These are phyloP conservation scores for Phytophthora lateralis DNA, from an alignment of 352 stramenopile species.

Conservation along the genomic window DNA sequence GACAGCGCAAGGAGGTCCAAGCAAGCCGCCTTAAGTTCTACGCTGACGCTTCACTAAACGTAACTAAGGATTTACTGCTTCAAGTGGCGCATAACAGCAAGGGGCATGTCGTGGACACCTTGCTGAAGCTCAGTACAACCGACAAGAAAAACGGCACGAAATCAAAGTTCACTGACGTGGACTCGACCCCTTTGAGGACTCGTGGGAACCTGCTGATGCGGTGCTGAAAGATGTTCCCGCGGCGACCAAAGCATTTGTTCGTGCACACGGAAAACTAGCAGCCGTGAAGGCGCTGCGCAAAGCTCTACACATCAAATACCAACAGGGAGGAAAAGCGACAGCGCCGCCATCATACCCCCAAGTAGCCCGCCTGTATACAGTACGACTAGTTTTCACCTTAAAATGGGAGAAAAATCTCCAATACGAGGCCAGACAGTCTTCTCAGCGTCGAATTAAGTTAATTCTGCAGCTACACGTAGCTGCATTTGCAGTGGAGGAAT, in stretches of 20 bases:
- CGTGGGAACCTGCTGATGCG: too few species aligned
- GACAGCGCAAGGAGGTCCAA: constrained; percentile 12
- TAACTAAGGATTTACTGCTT: constrained; percentile 18
- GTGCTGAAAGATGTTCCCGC: too few species aligned
- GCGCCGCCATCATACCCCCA: background rate
- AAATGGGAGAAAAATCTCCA: background rate
- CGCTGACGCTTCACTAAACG: constrained; percentile 10
- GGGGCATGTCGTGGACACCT: constrained; percentile 18
- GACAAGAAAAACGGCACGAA: too few species aligned
- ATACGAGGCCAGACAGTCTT: constrained; percentile 21
- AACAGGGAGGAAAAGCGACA: background rate
- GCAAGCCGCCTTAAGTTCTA: constrained; percentile 24
- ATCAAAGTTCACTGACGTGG: too few species aligned
- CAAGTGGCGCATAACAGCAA: constrained; percentile 28
- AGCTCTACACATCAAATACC: background rate
- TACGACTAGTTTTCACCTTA: background rate
- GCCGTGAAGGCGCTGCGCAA: background rate
- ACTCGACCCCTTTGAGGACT: too few species aligned
- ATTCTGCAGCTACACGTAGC: constrained; percentile 1
- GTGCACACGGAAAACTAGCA: background rate
- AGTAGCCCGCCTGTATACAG: background rate
- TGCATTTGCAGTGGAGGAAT: constrained; percentile 8
- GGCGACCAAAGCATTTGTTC: background rate
- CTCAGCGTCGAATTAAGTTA: background rate
- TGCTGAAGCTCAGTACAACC: background rate